Evolutionary conservation across 2,329 filamentous ascomycete genomes (phyloP).

Genomic region (Neofusicoccum kwambonambiense): DNA sequence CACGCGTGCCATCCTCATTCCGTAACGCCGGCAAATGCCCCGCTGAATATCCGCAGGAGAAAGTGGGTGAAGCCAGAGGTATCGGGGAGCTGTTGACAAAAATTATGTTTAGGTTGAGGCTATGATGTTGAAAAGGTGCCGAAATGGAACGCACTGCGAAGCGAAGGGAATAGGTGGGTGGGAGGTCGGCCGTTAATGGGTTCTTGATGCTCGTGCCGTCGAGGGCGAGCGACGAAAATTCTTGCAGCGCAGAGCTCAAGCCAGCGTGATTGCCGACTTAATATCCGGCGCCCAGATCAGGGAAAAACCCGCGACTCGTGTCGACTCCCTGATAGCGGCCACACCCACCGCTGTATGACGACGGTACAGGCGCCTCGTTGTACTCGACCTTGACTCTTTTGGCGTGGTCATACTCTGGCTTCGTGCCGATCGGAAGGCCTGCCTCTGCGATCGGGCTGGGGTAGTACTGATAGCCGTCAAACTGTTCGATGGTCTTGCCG

Average conservation of each 20-base stretch:
- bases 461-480: slow-evolving; percentile 49
- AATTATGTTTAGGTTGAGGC: slow-evolving; percentile 16
- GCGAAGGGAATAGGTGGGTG: background rate
- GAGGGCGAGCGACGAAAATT: background rate
- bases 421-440: slow-evolving; percentile 30
- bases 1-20: slow-evolving; percentile 13
- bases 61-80: slow-evolving; percentile 15
- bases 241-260: background rate
- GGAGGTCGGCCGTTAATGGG: background rate
- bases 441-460: slow-evolving; percentile 45
- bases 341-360: slow-evolving; percentile 41
- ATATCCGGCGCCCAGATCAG: slow-evolving; percentile 43
- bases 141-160: slow-evolving; percentile 6
- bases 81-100: background rate
- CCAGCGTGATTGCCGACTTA: slow-evolving; percentile 23
- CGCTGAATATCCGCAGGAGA: slow-evolving; percentile 17
- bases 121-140: slow-evolving; percentile 5
- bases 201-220: background rate
- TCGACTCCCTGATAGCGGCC: slow-evolving; percentile 48
- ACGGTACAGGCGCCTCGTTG: slow-evolving; percentile 28
- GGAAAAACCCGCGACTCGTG: slow-evolving; percentile 48
- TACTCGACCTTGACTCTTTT: slow-evolving; percentile 46
- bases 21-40: slow-evolving; percentile 18
- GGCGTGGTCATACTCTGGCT: slow-evolving; percentile 36
- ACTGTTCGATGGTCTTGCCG: slow-evolving; percentile 40